Conservation (phyloP, 2,329 filamentous ascomycete species). For the Calonectria naviculata region DNA sequence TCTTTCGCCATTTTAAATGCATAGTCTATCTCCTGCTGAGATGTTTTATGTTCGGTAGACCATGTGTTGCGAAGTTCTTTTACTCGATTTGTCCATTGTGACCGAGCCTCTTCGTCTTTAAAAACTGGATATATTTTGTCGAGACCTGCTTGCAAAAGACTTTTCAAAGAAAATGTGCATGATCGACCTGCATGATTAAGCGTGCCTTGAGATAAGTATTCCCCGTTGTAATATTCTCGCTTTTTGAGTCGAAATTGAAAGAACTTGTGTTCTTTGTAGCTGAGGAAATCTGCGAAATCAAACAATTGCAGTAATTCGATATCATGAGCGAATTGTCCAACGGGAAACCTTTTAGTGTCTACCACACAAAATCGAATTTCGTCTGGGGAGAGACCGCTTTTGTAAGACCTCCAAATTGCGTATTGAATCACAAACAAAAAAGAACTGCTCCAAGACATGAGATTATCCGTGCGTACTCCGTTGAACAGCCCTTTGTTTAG, state of each 20-base stretch:
- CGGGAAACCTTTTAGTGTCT: not conserved
- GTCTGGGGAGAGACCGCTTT: not conserved
- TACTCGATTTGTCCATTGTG: not conserved
- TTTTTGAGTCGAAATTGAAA: constrained; percentile 2
- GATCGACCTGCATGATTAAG: not conserved
- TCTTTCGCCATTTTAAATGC: not conserved
- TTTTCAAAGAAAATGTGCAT: not conserved
- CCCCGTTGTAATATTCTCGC: not conserved
- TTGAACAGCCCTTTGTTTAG: not conserved
- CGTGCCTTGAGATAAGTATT: constrained; percentile 8
- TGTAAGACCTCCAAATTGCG: not conserved
- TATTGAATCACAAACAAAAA: constrained; percentile 7
- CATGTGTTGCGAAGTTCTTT: not conserved
- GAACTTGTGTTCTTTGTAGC: not conserved
- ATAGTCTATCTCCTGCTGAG: not conserved
- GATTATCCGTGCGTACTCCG: not conserved
- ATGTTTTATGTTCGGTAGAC: not conserved
- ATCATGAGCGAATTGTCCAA: constrained; percentile 3
- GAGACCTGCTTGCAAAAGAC: not conserved
- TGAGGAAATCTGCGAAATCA: not conserved
- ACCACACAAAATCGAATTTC: not conserved
- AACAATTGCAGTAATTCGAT: not conserved
- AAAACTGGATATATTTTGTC: not conserved
- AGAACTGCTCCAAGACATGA: constrained; percentile 10
- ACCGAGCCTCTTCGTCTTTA: not conserved